phyloP scores from a whole-genome alignment of 2,329 filamentous ascomycete species.

The Chrysoporthe puriensis region DNA sequence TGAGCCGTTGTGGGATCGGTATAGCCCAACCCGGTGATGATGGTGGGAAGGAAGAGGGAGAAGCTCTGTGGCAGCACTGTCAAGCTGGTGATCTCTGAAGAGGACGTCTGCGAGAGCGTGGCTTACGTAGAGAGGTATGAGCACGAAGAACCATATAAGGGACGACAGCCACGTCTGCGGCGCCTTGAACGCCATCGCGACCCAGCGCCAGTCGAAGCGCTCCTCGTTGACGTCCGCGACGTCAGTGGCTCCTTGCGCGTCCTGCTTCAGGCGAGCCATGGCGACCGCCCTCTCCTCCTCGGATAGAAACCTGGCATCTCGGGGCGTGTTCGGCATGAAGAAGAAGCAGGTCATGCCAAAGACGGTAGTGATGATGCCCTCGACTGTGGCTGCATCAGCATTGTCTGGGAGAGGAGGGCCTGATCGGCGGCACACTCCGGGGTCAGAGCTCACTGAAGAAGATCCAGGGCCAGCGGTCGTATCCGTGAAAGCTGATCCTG shows the following conservation, averaged over 20 bases:
- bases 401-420: too few species aligned
- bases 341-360: too few species aligned
- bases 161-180: slow-evolving; percentile 36
- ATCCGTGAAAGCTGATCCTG: too few species aligned
- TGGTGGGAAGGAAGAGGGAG: slow-evolving; percentile 50
- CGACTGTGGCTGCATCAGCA: too few species aligned
- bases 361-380: too few species aligned
- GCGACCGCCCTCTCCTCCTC: slow-evolving; percentile 33
- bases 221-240: slow-evolving; percentile 40
- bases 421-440: too few species aligned
- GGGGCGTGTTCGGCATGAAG: too few species aligned
- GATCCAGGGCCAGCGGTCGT: too few species aligned
- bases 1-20: slow-evolving; percentile 41
- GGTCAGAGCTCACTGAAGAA: too few species aligned
- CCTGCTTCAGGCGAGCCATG: slow-evolving; percentile 32
- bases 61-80: slow-evolving; percentile 36
- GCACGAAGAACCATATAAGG: too few species aligned
- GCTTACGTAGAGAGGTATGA: too few species aligned
- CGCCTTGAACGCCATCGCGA: slow-evolving; percentile 37
- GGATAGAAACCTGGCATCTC: slow-evolving; percentile 25
- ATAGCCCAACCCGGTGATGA: slow-evolving; percentile 47
- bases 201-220: slow-evolving; percentile 46
- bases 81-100: slow-evolving; percentile 6
- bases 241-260: slow-evolving; percentile 33
- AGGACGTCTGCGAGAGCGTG: too few species aligned